Percentiles rank a stretch among this genome's conserved stretches.
These are phyloP conservation scores for Stephania japonica DNA, from an alignment of 164 flowering plant species.

Conservation along the genomic window DNA sequence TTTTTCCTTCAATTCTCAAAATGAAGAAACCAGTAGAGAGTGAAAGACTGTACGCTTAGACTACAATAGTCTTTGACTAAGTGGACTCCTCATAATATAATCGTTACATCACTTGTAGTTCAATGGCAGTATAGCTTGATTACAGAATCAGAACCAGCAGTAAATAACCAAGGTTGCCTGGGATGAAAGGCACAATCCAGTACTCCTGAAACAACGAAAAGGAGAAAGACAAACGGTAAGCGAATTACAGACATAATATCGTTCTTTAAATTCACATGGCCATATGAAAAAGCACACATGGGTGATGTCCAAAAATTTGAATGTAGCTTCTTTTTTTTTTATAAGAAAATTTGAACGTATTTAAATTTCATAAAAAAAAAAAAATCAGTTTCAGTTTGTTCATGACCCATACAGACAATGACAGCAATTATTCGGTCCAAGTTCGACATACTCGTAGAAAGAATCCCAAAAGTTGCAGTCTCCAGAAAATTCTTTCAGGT, in stretches of 20 bases:
- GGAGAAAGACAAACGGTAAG: not conserved
- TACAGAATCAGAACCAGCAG: constrained; percentile 90
- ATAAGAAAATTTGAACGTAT: not conserved
- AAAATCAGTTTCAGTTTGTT: not conserved
- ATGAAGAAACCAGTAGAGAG: not conserved
- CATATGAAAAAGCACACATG: not conserved
- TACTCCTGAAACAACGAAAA: constrained; percentile 50
- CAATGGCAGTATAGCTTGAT: constrained; percentile 77
- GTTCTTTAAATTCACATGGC: not conserved
- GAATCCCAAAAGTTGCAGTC: not conserved
- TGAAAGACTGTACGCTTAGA: not conserved
- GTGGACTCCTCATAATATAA: not conserved
- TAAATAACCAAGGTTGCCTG: constrained; percentile 92
- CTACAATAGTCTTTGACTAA: not conserved
- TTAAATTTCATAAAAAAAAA: not conserved
- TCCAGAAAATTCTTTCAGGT: not conserved
- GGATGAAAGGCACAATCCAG: constrained; percentile 95
- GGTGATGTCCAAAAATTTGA: not conserved
- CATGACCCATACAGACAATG: not conserved
- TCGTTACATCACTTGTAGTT: constrained; percentile 6
- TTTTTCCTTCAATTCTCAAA: not conserved
- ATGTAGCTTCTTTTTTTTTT: too few relatives aligned
- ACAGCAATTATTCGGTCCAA: not conserved
- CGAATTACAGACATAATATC: not conserved
- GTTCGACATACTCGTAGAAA: not conserved